Conservation (phyloP, 164 flowering plant genomes). For the Vitis vinifera region DNA sequence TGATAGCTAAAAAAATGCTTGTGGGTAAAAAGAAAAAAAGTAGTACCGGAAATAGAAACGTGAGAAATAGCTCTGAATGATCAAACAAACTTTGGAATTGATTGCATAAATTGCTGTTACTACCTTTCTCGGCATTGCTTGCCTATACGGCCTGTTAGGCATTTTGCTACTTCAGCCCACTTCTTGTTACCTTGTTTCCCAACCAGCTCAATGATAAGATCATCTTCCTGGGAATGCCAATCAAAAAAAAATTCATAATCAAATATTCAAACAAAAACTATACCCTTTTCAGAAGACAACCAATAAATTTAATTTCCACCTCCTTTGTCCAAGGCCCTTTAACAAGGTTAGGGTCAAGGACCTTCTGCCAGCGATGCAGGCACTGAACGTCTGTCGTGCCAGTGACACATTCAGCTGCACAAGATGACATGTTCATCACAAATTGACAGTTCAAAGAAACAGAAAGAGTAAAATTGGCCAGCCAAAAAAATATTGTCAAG, state of each 20-base stretch:
- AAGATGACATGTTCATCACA: background rate
- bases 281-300: too few relatives aligned
- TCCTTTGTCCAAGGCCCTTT: constrained; percentile 84
- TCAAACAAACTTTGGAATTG: too few relatives aligned
- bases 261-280: too few relatives aligned
- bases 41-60: too few relatives aligned
- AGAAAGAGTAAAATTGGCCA: too few relatives aligned
- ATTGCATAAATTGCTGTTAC: background rate
- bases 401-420: constrained; percentile 53
- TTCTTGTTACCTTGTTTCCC: constrained; percentile 45
- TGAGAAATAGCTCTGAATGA: too few relatives aligned
- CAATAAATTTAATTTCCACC: constrained; percentile 31
- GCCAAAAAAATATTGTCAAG: too few relatives aligned
- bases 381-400: constrained; percentile 72
- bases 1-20: too few relatives aligned
- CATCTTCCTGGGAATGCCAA: constrained; percentile 59
- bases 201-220: constrained; percentile 49
- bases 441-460: too few relatives aligned
- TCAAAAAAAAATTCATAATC: too few relatives aligned
- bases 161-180: constrained; percentile 71
- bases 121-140: constrained; percentile 78
- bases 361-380: constrained; percentile 90
- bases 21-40: too few relatives aligned
- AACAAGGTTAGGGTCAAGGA: constrained; percentile 69
- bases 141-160: constrained; percentile 77